phyloP scores from a whole-genome alignment of 1,284 basidiomycete species.

The Boletus smithii region DNA sequence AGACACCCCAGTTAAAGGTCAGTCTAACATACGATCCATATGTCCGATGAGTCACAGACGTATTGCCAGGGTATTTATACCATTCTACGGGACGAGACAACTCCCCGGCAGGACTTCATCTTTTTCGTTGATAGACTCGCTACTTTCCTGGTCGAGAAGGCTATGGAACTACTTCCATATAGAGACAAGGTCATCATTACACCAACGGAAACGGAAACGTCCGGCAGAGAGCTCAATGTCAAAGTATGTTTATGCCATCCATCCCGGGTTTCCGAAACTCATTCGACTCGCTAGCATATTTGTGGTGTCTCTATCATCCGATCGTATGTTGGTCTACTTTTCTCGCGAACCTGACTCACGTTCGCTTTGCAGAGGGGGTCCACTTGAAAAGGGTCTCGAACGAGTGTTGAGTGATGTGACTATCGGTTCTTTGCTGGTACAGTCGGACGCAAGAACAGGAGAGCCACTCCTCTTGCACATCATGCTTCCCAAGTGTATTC shows the following conservation, averaged over 20 bases:
- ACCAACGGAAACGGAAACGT: conserved; percentile 54
- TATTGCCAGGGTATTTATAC: conserved; percentile 79
- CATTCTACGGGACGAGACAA: conserved; percentile 70
- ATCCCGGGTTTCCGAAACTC: background rate
- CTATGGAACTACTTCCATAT: conserved; percentile 80
- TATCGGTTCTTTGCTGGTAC: conserved; percentile 87
- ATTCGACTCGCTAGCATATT: conserved; percentile 41
- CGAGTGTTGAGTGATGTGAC: conserved; percentile 86
- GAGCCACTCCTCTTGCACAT: conserved; percentile 87
- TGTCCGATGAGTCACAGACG: conserved; percentile 38
- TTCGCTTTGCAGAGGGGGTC: conserved; percentile 64
- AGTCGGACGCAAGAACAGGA: conserved; percentile 80
- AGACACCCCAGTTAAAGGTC: conserved; percentile 81
- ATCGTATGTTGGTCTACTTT: conserved; percentile 50
- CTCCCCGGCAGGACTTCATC: conserved; percentile 81
- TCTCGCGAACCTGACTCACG: conserved; percentile 9
- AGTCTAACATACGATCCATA: conserved; percentile 31
- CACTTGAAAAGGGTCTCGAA: conserved; percentile 86
- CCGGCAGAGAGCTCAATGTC: conserved; percentile 63
- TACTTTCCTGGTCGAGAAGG: conserved; percentile 82
- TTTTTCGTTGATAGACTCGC: conserved; percentile 86
- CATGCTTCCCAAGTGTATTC: conserved; percentile 73
- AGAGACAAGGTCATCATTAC: conserved; percentile 62
- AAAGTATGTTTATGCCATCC: conserved; percentile 37
- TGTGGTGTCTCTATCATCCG: conserved; percentile 85